Evolutionary conservation across 2,329 filamentous ascomycete genomes (phyloP), one percentile per base, ranked within the genome.

Genomic region (Diplodia sapinea): DNA sequence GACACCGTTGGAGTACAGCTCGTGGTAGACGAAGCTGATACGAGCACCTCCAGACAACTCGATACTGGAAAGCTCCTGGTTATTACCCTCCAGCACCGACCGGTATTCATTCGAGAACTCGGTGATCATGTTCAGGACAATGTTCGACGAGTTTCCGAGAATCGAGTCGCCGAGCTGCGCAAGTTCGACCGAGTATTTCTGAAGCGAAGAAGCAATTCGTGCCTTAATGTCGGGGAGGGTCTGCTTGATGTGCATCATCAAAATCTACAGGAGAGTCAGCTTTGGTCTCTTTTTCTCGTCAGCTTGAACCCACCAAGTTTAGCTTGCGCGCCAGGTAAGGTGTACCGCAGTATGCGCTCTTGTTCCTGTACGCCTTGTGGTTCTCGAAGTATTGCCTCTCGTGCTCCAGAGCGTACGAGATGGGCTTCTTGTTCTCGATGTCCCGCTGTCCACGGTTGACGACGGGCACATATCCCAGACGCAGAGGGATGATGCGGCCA

Each of bases 171-270:
- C 95, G 13, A 99, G 86, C 70, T 89, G 88, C 67, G 88, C 84
- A 26, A 99, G 86, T 80, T 99, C 95, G 51, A 88, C 81, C 4
- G 87, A 85, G 80, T 99, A 99, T 79, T 99, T 99, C 77, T 94
- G 90, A 69, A 99, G 84, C 15, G 94, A 97, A 72, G 92, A 91
- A n/a, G 91, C 88, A 74, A 99, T 99, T 71, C 96, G 91, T 15
- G 92, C 93, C 83, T 99, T 99, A 85, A 99, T 99, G 77, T 99
- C 95, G 50, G 95, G 95, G 15, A 99, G 87, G 1, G 95, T 99
- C 83, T 99, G 94, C 83, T 99, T 99, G 85, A 99, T 99, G 84
- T 99, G 95, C 95, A 99, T 99, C 94, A 99, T 98, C 73, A 99
- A 87, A 77, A 99, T 98, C 86, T 87, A 38, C 38, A 33, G 47